Conservation (phyloP, 2,329 filamentous ascomycete genomes). For the Coniosporium tulheliwenetii region DNA sequence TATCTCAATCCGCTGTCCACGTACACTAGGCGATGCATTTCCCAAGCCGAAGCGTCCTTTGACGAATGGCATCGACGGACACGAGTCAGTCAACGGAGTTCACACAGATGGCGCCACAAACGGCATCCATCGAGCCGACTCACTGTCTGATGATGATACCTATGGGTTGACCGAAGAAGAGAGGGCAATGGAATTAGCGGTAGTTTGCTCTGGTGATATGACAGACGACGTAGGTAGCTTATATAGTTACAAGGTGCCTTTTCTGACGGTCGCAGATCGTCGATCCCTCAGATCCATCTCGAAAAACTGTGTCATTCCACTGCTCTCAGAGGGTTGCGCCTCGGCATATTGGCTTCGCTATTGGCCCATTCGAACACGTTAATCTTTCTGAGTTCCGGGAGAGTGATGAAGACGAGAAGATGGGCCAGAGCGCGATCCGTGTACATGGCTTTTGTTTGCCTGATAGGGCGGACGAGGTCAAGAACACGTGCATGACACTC, state of each 20-base stretch:
- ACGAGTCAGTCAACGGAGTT: slow-evolving; percentile 17
- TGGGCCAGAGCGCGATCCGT: slow-evolving; percentile 76
- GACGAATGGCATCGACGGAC: slow-evolving; percentile 15
- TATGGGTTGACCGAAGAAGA: slow-evolving; percentile 52
- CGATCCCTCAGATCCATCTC: slow-evolving; percentile 60
- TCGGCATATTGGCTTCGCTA: slow-evolving; percentile 81
- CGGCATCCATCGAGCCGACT: slow-evolving; percentile 1
- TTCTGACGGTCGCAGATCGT: slow-evolving; percentile 30
- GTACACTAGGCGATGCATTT: slow-evolving; percentile 66
- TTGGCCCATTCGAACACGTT: slow-evolving; percentile 89
- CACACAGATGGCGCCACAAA: slow-evolving; percentile 3
- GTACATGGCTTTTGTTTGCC: slow-evolving; percentile 87
- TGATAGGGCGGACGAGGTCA: slow-evolving; percentile 62
- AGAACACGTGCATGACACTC: slow-evolving; percentile 74
- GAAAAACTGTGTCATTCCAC: slow-evolving; percentile 78
- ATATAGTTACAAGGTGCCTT: slow-evolving; percentile 1
- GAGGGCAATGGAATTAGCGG: slow-evolving; percentile 72
- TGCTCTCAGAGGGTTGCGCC: slow-evolving; percentile 62
- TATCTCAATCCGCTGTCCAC: slow-evolving; percentile 70
- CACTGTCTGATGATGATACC: slow-evolving; percentile 3
- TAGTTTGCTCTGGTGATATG: slow-evolving; percentile 80
- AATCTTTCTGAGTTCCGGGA: slow-evolving; percentile 80
- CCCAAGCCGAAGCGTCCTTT: slow-evolving; percentile 14
- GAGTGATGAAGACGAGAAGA: slow-evolving; percentile 79
- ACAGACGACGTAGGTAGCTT: slow-evolving; percentile 50